phyloP scores from a whole-genome alignment of 2,329 filamentous ascomycete species.

The Fonsecaea multimorphosa region DNA sequence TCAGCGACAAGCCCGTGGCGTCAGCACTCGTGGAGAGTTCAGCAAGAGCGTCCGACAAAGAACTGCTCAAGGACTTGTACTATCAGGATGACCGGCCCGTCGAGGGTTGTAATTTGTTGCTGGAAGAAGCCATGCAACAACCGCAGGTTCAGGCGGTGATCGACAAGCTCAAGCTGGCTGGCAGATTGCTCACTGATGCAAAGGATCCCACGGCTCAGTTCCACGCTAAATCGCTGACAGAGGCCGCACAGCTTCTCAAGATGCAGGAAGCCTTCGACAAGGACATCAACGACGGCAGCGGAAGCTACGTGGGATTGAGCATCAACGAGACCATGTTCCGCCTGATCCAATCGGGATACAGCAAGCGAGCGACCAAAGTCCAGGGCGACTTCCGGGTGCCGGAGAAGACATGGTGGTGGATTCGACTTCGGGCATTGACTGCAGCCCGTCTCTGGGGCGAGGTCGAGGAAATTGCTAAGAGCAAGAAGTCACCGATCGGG shows the following conservation, averaged over 20 bases:
- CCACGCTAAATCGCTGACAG: conserved; percentile 76
- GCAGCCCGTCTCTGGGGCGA: conserved; percentile 91
- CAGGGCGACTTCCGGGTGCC: conserved; percentile 91
- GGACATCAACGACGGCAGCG: conserved; percentile 70
- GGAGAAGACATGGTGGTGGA: conserved; percentile 89
- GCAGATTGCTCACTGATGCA: conserved; percentile 80
- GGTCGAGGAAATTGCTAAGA: conserved; percentile 79
- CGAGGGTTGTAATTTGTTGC: conserved; percentile 85
- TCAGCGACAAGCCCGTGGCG: conserved; percentile 83
- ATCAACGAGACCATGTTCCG: conserved; percentile 93
- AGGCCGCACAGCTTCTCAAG: conserved; percentile 79
- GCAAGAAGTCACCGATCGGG: conserved; percentile 85
- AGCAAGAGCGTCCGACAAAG: conserved; percentile 77
- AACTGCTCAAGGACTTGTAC: conserved; percentile 90
- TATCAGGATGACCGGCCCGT: conserved; percentile 93
- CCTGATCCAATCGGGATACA: conserved; percentile 79
- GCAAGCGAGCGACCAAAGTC: conserved; percentile 83
- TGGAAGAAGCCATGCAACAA: conserved; percentile 81
- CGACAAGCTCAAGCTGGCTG: conserved; percentile 88
- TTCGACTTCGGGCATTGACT: conserved; percentile 82
- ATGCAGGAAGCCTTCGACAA: conserved; percentile 86
- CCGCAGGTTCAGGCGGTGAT: conserved; percentile 70
- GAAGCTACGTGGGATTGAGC: conserved; percentile 77
- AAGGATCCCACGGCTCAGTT: conserved; percentile 72
- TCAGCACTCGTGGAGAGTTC: conserved; percentile 88